These are phyloP conservation scores for Sugiyamaella castrensis DNA, from an alignment of 1,139 yeast genomes.

Conservation along the genomic window DNA sequence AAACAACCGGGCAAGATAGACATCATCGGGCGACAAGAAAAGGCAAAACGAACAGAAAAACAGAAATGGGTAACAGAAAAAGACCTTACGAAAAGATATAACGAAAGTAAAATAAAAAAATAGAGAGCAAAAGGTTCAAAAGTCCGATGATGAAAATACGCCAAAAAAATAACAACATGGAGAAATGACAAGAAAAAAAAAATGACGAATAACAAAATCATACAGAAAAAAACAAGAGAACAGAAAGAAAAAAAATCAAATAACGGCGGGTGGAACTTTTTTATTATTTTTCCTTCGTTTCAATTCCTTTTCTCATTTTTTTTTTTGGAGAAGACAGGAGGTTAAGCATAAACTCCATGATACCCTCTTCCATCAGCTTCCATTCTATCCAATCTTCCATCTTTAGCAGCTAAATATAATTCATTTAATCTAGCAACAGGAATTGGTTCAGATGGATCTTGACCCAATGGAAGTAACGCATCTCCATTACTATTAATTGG, in stretches of 20 bases:
- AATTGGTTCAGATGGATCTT: slow-evolving; percentile 39
- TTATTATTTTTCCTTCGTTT: too few species aligned
- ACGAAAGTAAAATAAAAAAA: not conserved
- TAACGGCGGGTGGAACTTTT: too few species aligned
- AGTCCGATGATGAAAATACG: not conserved
- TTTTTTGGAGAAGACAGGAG: too few species aligned
- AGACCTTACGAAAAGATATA: not conserved
- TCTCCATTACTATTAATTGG: slow-evolving; percentile 19
- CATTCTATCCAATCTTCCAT: slow-evolving; percentile 48
- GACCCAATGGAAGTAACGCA: slow-evolving; percentile 24
- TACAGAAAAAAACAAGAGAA: not conserved
- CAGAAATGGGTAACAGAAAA: too few species aligned
- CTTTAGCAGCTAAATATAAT: slow-evolving; percentile 47
- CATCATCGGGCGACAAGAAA: too few species aligned
- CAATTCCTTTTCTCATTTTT: too few species aligned
- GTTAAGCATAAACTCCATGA: slow-evolving; percentile 41
- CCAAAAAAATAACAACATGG: not conserved
- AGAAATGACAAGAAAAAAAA: too few species aligned
- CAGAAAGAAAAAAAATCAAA: slow-evolving; percentile 9
- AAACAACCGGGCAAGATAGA: not conserved
- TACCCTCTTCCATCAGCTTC: slow-evolving; percentile 46
- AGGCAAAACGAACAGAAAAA: too few species aligned
- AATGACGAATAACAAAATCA: too few species aligned
- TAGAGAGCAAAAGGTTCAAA: too few species aligned
- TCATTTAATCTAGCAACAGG: slow-evolving; percentile 47